A percentile compares a stretch with the other conserved stretches of the same genome.
Conservation (phyloP, 805 yeast species). For the Torulaspora maleeae region DNA sequence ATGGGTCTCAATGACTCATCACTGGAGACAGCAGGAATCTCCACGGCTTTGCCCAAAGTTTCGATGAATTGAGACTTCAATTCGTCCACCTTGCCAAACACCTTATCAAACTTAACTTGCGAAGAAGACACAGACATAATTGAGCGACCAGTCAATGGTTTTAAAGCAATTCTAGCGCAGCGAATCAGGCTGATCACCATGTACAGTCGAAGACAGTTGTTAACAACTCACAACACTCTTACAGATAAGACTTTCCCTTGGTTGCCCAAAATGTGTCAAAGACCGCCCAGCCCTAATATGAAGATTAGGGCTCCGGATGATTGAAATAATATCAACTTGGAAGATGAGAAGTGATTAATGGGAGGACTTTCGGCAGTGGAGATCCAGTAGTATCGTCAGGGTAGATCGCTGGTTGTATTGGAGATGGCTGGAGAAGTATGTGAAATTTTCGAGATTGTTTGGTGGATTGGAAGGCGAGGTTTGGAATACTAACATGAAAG, state of each 20-base stretch:
- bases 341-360: background rate
- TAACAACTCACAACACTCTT: background rate
- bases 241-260: background rate
- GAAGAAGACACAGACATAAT: conserved; percentile 14
- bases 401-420: background rate
- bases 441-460: background rate
- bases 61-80: conserved; percentile 70
- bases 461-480: background rate
- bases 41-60: conserved; percentile 77
- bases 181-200: conserved; percentile 6
- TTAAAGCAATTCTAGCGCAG: conserved; percentile 1
- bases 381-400: background rate
- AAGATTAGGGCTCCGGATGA: background rate
- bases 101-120: conserved; percentile 22
- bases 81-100: conserved; percentile 59
- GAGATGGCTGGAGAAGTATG: conserved; percentile 11
- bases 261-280: background rate
- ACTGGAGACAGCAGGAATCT: conserved; percentile 90
- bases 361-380: background rate
- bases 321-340: too few species aligned
- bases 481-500: conserved; percentile 7
- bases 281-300: background rate
- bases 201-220: background rate
- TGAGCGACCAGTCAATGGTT: conserved; percentile 1
- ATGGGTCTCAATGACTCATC: conserved; percentile 85